phyloP scores from a whole-genome alignment of 2,329 filamentous ascomycete species.

The Ophiostoma sp. region DNA sequence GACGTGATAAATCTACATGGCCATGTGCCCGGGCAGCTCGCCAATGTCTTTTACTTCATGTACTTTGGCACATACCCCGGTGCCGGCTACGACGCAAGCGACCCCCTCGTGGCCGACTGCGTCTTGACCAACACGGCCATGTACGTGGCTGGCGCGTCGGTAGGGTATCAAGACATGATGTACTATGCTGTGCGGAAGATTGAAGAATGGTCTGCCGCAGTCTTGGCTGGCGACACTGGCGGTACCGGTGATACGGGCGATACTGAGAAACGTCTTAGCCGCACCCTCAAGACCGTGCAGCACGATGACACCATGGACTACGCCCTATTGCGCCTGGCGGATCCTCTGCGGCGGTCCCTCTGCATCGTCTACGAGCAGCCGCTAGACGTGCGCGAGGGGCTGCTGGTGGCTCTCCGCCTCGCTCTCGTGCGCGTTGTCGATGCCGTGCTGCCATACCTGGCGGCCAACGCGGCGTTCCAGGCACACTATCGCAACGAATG shows the following conservation, averaged over 20 bases:
- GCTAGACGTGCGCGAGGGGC: not conserved
- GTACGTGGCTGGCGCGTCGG: constrained; percentile 31
- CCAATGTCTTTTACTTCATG: constrained; percentile 31
- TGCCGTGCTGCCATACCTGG: constrained; percentile 28
- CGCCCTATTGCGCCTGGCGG: constrained; percentile 28
- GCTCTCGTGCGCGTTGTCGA: constrained; percentile 31
- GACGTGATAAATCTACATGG: constrained; percentile 21
- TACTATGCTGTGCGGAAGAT: constrained; percentile 43
- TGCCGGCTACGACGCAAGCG: constrained; percentile 20
- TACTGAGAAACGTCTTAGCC: too few relatives aligned
- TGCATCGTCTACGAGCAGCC: constrained; percentile 31
- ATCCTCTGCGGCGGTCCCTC: constrained; percentile 28
- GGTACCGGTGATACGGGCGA: not conserved
- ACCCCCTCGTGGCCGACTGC: constrained; percentile 26
- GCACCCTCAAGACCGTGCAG: not conserved
- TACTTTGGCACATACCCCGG: constrained; percentile 29
- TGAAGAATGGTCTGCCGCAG: constrained; percentile 31
- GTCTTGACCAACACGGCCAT: constrained; percentile 29
- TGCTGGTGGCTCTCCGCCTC: constrained; percentile 28
- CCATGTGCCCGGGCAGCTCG: constrained; percentile 27
- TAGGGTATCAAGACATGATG: constrained; percentile 30
- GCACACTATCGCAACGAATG: constrained; percentile 25
- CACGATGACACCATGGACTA: constrained; percentile 13
- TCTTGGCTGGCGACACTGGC: not conserved
- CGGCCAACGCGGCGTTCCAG: constrained; percentile 28